These are phyloP conservation scores for Kappamyces sp. DNA, from an alignment of 192 early-diverging fungal species.

Conservation along the genomic window DNA sequence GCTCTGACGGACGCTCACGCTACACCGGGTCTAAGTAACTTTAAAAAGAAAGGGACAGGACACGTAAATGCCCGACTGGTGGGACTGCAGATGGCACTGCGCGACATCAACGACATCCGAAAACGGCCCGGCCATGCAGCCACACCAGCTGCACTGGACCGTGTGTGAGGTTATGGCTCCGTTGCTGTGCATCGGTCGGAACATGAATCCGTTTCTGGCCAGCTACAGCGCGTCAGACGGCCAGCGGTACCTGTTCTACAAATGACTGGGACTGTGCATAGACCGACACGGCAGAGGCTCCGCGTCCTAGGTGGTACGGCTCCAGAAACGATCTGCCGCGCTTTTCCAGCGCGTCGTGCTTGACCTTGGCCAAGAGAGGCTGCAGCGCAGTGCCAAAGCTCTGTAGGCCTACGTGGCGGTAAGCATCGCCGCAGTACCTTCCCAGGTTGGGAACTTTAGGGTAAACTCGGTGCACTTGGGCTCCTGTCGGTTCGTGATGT, in stretches of 20 bases:
- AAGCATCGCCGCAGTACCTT: conserved; percentile 1
- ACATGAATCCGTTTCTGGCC: conserved; percentile 14
- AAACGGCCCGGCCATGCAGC: conserved; percentile 1
- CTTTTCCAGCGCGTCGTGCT: not conserved
- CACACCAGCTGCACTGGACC: conserved; percentile 11
- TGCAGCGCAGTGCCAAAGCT: not conserved
- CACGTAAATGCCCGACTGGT: not conserved
- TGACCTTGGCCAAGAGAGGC: not conserved
- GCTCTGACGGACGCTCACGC: not conserved
- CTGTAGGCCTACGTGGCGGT: not conserved
- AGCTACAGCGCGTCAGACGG: conserved; percentile 4
- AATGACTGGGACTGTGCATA: not conserved
- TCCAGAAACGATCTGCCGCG: conserved; percentile 1
- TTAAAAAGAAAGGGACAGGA: conserved; percentile 2
- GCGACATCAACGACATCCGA: conserved; percentile 12
- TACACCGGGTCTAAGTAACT: conserved; percentile 8
- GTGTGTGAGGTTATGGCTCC: not conserved
- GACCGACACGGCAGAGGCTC: conserved; percentile 2
- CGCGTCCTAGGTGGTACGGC: conserved; percentile 1
- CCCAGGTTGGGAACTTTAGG: conserved; percentile 4
- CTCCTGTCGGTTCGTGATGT: conserved; percentile 1
- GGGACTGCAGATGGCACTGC: conserved; percentile 2
- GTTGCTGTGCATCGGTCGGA: not conserved
- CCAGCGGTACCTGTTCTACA: not conserved
- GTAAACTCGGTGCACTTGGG: conserved; percentile 4